Percentiles rank a stretch among this genome's conserved stretches.
These are phyloP conservation scores for Podospora didyma DNA, from an alignment of 495 filamentous ascomycete genomes.

Conservation along the genomic window DNA sequence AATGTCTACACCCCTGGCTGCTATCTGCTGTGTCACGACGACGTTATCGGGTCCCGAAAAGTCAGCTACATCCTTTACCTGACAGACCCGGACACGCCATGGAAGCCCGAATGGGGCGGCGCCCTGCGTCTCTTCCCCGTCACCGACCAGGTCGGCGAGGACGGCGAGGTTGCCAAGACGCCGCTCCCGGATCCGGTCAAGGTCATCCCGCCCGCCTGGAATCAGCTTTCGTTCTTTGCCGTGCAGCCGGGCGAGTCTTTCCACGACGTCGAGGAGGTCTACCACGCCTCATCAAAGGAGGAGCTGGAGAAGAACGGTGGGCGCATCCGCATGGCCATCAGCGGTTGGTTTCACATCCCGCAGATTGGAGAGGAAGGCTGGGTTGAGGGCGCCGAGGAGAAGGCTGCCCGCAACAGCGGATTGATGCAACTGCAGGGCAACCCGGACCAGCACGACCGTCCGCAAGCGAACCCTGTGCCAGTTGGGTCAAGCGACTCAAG, in stretches of 20 bases:
- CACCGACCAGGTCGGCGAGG: slow-evolving; percentile 53
- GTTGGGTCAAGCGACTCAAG: slow-evolving; percentile 45
- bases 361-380: slow-evolving; percentile 95
- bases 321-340: slow-evolving; percentile 92
- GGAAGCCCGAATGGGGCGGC: slow-evolving; percentile 92
- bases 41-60: slow-evolving; percentile 90
- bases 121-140: slow-evolving; percentile 88
- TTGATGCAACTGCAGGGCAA: slow-evolving; percentile 89
- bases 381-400: slow-evolving; percentile 81
- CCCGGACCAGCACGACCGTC: slow-evolving; percentile 79
- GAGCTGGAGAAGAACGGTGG: slow-evolving; percentile 58
- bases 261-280: slow-evolving; percentile 98
- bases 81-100: slow-evolving; percentile 85
- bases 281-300: slow-evolving; percentile 53
- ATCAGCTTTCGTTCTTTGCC: slow-evolving; percentile 96
- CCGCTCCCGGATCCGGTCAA: slow-evolving; percentile 72
- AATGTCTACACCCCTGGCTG: slow-evolving; percentile 97
- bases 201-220: slow-evolving; percentile 88
- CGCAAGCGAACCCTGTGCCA: slow-evolving; percentile 56
- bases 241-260: slow-evolving; percentile 97
- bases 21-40: slow-evolving; percentile 94
- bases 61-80: slow-evolving; percentile 97
- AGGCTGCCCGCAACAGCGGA: slow-evolving; percentile 80
- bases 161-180: slow-evolving; percentile 66
- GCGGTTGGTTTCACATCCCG: slow-evolving; percentile 99